These are phyloP conservation scores for Nakaseomyces glabratus DNA, from an alignment of 1,139 yeast species.

Conservation along the genomic window DNA sequence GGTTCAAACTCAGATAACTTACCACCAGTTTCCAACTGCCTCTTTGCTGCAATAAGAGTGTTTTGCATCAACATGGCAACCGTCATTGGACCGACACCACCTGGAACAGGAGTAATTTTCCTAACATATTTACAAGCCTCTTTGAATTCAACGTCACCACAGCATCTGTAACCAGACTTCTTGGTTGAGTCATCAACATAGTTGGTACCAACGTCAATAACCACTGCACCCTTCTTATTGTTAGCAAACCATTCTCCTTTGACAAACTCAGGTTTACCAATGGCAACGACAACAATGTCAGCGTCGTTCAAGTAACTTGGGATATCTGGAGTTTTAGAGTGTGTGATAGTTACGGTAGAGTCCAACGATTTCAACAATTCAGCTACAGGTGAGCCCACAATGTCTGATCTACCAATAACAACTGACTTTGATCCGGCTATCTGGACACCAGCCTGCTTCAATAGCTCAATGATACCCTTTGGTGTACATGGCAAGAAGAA, in stretches of 20 bases:
- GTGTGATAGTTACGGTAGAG: constrained; percentile 68
- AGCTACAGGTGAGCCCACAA: constrained; percentile 92
- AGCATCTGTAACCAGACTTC: constrained; percentile 77
- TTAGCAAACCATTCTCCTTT: constrained; percentile 71
- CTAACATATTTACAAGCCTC: constrained; percentile 59
- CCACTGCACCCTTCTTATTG: constrained; percentile 63
- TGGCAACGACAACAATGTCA: constrained; percentile 86
- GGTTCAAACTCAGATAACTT: constrained; percentile 46
- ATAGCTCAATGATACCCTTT: constrained; percentile 77
- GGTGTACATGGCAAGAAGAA: constrained; percentile 92
- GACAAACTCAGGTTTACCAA: constrained; percentile 76
- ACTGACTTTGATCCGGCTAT: constrained; percentile 80
- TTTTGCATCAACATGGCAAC: constrained; percentile 73
- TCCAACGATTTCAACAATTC: constrained; percentile 68
- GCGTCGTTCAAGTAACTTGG: constrained; percentile 57
- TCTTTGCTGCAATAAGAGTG: constrained; percentile 55
- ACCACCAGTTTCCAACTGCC: constrained; percentile 37
- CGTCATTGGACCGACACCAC: constrained; percentile 89
- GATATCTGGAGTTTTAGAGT: constrained; percentile 63
- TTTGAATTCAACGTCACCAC: constrained; percentile 87
- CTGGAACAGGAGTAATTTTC: constrained; percentile 76
- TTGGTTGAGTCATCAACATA: constrained; percentile 66
- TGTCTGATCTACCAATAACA: constrained; percentile 91
- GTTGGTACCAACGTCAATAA: constrained; percentile 95
- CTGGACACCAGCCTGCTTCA: constrained; percentile 52